A percentile compares a stretch with the other conserved stretches of the same genome.
Evolutionary conservation across 2,329 filamentous ascomycete genomes (phyloP).

Genomic region (Fusarium praegraminearum): DNA sequence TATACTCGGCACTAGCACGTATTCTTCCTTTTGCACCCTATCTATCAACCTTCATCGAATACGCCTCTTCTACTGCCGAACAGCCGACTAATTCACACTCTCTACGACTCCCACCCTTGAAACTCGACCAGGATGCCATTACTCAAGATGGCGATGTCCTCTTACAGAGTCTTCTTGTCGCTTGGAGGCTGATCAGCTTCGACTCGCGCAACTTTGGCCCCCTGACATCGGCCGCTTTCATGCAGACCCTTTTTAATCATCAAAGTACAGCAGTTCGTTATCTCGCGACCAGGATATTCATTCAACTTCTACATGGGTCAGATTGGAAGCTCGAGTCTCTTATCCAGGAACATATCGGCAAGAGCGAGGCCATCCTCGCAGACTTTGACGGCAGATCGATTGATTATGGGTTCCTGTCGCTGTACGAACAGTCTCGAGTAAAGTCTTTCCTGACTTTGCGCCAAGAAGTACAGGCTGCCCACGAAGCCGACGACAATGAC

Average conservation of each 20-base stretch:
- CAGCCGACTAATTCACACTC: conserved; percentile 39
- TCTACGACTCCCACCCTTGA: conserved; percentile 49
- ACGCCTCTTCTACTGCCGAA: conserved; percentile 25
- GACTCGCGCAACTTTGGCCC: conserved; percentile 76
- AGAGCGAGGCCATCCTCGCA: conserved; percentile 70
- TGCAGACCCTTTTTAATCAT: conserved; percentile 77
- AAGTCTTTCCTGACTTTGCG: conserved; percentile 59
- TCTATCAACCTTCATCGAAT: conserved; percentile 77
- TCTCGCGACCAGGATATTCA: conserved; percentile 84
- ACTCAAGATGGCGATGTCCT: conserved; percentile 42
- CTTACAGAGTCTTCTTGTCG: conserved; percentile 56
- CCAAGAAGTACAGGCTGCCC: conserved; percentile 51
- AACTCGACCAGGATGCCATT: conserved; percentile 47
- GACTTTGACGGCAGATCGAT: conserved; percentile 80
- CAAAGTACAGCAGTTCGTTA: conserved; percentile 74
- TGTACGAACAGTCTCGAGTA: conserved; percentile 68
- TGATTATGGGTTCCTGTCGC: conserved; percentile 80
- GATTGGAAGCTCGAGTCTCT: conserved; percentile 83
- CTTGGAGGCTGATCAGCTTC: conserved; percentile 84
- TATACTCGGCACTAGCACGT: conserved; percentile 80
- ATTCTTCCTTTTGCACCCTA: conserved; percentile 86
- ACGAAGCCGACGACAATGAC: conserved; percentile 19
- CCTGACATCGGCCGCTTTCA: conserved; percentile 72
- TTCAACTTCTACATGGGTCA: conserved; percentile 80
- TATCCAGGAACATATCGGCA: conserved; percentile 73